Base-by-base conservation (phyloP, 306 rosid genomes). In the Quercus parvula region DNA sequence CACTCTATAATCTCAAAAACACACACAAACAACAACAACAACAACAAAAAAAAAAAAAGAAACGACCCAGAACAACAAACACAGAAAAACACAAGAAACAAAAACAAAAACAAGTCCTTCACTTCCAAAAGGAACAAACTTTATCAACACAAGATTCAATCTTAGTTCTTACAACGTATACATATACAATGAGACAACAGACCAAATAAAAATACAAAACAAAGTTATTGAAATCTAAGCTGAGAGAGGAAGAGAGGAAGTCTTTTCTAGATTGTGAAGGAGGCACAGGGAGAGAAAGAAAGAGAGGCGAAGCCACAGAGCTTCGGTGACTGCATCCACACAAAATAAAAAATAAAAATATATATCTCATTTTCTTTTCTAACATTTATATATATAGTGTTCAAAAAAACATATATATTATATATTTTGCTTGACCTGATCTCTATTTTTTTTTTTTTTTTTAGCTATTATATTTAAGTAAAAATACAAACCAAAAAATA, bases 291-390 rank as follows among this genome's bases (percentile, higher is more conserved):
- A 59, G 17, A 49, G 54, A 49, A 12, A 49, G 54, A 49, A 41
- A 41, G 54, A 12, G 79, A 70, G 2, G 79, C 94, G 86, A 81
- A 62, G 78, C 75, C 81, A 83, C 87, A 82, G 12, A 63, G 83
- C 87, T 81, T 80, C 81, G 71, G 78, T 74, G 78, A 83, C 41
- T 76, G 89, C 86, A 83, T 88, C 97, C 95, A 89, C 95, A 90
- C 66, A 89, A 83, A 38, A 41, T 41, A 8, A 89, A 75, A 81
- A 76, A 63, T 38, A 70, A 33, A 19, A 22, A 33, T 25, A 15
- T 57, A 76, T 76, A 28, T 41, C 54, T 17, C 31, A 58, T 52
- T 25, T 56, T 22, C 55, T 31, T 18, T 17, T 49, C 54, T 49
- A 49, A 49, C 17, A 27, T 25, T 27, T 25, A 51, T 27, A 12